Percentiles rank a stretch among this genome's conserved stretches.
Conservation (phyloP, 129 eudicot genomes). For the sunflower (Helianthus annuus) region DNA sequence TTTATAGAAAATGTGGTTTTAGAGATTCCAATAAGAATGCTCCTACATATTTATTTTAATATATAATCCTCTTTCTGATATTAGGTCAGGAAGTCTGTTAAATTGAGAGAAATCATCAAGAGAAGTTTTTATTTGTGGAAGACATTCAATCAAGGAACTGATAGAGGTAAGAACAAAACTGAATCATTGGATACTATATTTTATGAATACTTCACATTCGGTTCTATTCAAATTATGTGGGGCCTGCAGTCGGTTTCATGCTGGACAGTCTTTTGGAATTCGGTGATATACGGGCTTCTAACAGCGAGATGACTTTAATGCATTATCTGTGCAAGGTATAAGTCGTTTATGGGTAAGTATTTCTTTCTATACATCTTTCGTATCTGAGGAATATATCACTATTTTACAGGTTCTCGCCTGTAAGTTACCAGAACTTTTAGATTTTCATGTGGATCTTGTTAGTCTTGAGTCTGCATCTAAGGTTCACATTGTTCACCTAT, state of each 20-base stretch:
- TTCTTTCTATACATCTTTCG: not conserved
- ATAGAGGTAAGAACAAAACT: slow-evolving; percentile 62
- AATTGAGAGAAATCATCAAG: slow-evolving; percentile 89
- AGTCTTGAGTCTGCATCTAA: slow-evolving; percentile 89
- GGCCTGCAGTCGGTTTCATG: slow-evolving; percentile 89
- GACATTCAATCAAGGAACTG: slow-evolving; percentile 87
- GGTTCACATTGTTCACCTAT: slow-evolving; percentile 41
- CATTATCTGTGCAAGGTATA: slow-evolving; percentile 97
- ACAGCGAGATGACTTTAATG: slow-evolving; percentile 92
- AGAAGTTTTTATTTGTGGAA: slow-evolving; percentile 76
- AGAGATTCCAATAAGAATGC: too few species aligned
- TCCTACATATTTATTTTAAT: not conserved
- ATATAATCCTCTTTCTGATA: slow-evolving; percentile 2
- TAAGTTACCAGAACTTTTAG: slow-evolving; percentile 73
- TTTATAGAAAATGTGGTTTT: too few species aligned
- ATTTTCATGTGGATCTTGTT: slow-evolving; percentile 77
- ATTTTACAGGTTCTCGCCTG: slow-evolving; percentile 70
- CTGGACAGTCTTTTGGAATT: slow-evolving; percentile 94
- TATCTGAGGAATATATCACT: slow-evolving; percentile 4
- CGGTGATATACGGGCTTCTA: slow-evolving; percentile 89
- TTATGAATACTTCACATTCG: not conserved
- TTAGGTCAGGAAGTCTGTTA: slow-evolving; percentile 72
- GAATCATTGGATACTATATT: too few species aligned
- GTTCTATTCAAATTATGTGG: slow-evolving; percentile 29
- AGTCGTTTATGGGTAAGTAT: slow-evolving; percentile 13